Evolutionary conservation across 805 yeast species (phyloP).

Genomic region (Candida morakotiae): DNA sequence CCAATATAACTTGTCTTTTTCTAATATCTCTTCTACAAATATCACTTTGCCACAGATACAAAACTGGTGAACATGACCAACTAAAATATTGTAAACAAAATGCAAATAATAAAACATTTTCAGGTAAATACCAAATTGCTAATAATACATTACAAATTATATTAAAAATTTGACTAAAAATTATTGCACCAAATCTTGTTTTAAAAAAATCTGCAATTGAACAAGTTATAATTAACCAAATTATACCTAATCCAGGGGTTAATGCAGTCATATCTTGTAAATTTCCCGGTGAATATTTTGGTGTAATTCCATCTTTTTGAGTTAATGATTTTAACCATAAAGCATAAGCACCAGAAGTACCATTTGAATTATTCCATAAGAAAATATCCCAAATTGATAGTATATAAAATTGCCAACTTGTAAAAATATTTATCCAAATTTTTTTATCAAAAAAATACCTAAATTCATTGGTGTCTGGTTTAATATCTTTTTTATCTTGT

Average conservation of each 20-base stretch:
- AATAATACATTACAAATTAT: conserved; percentile 50
- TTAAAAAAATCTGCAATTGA: conserved; percentile 36
- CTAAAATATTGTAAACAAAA: conserved; percentile 57
- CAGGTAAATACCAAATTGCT: conserved; percentile 56
- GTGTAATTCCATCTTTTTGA: conserved; percentile 16
- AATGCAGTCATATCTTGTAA: conserved; percentile 42
- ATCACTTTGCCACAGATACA: conserved; percentile 57
- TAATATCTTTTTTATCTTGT: conserved; percentile 17
- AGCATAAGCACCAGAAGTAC: conserved; percentile 37
- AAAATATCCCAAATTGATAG: conserved; percentile 51
- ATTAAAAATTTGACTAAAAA: conserved; percentile 50
- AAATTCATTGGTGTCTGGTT: conserved; percentile 16
- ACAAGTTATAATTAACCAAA: conserved; percentile 36
- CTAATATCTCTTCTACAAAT: conserved; percentile 54
- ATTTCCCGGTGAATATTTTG: conserved; percentile 26
- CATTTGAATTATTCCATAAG: conserved; percentile 60
- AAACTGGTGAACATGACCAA: conserved; percentile 60
- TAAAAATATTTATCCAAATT: conserved; percentile 50
- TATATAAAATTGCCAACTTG: conserved; percentile 58
- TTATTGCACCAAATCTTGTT: conserved; percentile 52
- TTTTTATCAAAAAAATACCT: conserved; percentile 36
- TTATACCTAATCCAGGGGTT: conserved; percentile 41
- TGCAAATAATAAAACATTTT: conserved; percentile 61
- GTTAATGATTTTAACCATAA: conserved; percentile 50
- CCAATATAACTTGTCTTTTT: conserved; percentile 52